These are phyloP conservation scores for Torulaspora maleeae DNA, from an alignment of 805 yeast genomes.

Conservation along the genomic window DNA sequence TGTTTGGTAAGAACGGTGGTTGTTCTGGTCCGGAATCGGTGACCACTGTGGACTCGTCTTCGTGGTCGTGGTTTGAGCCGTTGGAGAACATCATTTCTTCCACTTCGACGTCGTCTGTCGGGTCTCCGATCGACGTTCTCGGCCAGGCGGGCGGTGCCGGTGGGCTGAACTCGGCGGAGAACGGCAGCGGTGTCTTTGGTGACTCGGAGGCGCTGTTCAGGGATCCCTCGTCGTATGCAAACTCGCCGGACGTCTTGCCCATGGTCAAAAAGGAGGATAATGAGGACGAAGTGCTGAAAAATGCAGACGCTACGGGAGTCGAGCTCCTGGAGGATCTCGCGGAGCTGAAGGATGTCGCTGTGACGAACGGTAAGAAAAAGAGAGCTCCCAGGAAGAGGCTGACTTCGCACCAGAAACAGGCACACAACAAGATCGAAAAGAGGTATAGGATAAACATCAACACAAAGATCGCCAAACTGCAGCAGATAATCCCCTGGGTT, in stretches of 20 bases:
- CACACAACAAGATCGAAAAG: constrained; percentile 70
- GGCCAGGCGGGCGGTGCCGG: not conserved
- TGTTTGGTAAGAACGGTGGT: constrained; percentile 9
- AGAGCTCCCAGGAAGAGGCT: constrained; percentile 53
- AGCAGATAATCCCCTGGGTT: constrained; percentile 64
- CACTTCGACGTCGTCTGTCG: constrained; percentile 23
- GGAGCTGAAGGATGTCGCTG: constrained; percentile 2
- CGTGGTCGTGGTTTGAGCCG: constrained; percentile 28
- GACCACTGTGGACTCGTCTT: constrained; percentile 11
- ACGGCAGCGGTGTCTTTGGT: constrained; percentile 1
- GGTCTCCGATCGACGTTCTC: constrained; percentile 18
- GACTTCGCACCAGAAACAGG: constrained; percentile 58
- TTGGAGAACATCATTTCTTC: constrained; percentile 27
- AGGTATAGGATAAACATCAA: constrained; percentile 67
- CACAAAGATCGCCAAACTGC: constrained; percentile 63
- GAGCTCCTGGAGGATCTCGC: constrained; percentile 4
- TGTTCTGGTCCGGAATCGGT: constrained; percentile 12
- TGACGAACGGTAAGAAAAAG: constrained; percentile 34
- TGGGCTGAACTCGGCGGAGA: not conserved
- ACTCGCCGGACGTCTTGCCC: constrained; percentile 7
- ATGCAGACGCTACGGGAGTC: not conserved
- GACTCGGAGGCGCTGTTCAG: constrained; percentile 7
- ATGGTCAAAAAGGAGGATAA: constrained; percentile 6
- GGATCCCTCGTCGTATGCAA: constrained; percentile 13
- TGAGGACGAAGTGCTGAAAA: constrained; percentile 3